phyloP scores from a whole-genome alignment of 805 yeast genomes.

The Kazachstania kunashirensis region DNA sequence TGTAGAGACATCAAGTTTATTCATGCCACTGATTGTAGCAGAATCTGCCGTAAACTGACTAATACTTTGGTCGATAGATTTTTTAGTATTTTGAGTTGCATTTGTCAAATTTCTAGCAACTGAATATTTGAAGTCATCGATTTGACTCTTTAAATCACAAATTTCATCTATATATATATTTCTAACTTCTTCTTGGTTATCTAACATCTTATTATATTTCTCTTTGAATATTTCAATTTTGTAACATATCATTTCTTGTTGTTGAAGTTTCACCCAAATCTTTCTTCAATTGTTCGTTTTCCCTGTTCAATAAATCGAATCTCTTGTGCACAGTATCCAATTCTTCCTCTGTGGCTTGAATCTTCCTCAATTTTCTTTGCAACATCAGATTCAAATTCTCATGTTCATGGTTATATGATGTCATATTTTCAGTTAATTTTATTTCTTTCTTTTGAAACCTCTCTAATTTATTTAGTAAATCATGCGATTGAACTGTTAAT shows the following conservation, averaged over 20 bases:
- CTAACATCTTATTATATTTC: slow-evolving; percentile 16
- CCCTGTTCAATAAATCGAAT: not conserved
- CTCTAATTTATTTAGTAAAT: slow-evolving; percentile 45
- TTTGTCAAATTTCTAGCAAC: not conserved
- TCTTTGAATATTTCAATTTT: not conserved
- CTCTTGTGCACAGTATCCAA: slow-evolving; percentile 5
- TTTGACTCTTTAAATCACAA: slow-evolving; percentile 5
- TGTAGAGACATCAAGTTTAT: not conserved
- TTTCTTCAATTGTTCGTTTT: not conserved
- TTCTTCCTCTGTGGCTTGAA: slow-evolving; percentile 41
- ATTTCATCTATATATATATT: slow-evolving; percentile 19
- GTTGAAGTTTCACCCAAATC: not conserved
- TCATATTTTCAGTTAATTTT: slow-evolving; percentile 43
- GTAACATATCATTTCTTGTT: not conserved
- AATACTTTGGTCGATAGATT: not conserved
- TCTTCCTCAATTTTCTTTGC: slow-evolving; percentile 57
- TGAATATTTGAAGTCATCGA: not conserved
- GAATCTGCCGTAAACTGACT: slow-evolving; percentile 1
- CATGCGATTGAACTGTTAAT: slow-evolving; percentile 34
- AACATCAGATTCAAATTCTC: slow-evolving; percentile 32
- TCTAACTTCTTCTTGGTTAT: slow-evolving; percentile 20
- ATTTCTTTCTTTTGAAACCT: slow-evolving; percentile 33
- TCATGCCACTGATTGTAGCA: not conserved
- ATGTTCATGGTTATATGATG: slow-evolving; percentile 68
- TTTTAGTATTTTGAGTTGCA: not conserved